These are phyloP conservation scores for Oryza brachyantha DNA, from an alignment of 176 grass and related monocot species.

Conservation along the genomic window DNA sequence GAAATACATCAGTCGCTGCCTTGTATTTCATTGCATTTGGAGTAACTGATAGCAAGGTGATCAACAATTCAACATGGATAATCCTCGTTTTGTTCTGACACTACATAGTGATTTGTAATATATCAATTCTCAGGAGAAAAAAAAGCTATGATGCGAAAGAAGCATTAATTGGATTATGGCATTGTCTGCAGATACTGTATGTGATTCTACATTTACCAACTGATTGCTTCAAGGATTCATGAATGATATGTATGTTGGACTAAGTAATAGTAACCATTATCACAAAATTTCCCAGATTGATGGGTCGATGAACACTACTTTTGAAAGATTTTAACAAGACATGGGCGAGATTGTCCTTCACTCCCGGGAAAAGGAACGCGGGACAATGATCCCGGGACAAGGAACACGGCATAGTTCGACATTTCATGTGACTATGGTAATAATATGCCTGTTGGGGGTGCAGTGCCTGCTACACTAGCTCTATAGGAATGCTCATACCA, in stretches of 20 bases:
- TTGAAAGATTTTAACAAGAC: too few species aligned
- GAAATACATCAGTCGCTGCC: neutral
- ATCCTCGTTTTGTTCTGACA: neutral
- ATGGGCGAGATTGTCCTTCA: too few species aligned
- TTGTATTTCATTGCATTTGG: neutral
- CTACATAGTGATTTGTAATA: neutral
- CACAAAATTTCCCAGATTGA: too few species aligned
- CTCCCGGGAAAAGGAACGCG: too few species aligned
- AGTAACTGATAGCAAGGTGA: neutral
- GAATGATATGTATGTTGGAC: neutral
- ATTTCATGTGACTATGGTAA: too few species aligned
- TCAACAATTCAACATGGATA: neutral
- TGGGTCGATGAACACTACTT: too few species aligned
- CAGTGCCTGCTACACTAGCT: neutral
- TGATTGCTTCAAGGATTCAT: neutral
- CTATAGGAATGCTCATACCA: neutral
- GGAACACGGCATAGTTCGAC: too few species aligned
- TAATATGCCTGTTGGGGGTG: neutral
- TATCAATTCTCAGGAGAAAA: neutral
- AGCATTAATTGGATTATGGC: neutral
- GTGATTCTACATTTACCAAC: neutral
- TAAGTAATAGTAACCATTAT: neutral
- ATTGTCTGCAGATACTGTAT: neutral
- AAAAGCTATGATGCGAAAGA: neutral
- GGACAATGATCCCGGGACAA: too few species aligned